A percentile compares a stretch with the other conserved stretches of the same genome.
phyloP scores from a whole-genome alignment of 2,329 filamentous ascomycete genomes.

The Colletotrichum eleusines region DNA sequence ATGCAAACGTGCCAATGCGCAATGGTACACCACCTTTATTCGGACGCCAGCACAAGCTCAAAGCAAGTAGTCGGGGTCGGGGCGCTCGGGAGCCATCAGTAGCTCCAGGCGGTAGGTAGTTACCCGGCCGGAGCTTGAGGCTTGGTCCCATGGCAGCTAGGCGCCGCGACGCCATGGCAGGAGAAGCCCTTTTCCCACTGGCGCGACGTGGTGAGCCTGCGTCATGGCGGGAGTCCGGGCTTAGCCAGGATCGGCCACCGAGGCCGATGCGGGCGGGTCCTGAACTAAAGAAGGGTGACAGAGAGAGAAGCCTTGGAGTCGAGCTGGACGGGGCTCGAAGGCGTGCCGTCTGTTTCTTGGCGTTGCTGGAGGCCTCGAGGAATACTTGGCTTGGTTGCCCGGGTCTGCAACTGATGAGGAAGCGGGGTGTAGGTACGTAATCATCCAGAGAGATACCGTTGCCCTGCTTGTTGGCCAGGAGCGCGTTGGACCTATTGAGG shows the following conservation, averaged over 20 bases:
- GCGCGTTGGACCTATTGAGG: neutral
- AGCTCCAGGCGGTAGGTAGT: constrained; percentile 28
- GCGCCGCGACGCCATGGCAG: constrained; percentile 1
- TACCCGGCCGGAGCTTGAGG: constrained; percentile 31
- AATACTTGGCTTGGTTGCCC: constrained; percentile 34
- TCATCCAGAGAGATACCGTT: neutral
- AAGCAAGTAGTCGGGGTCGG: constrained; percentile 22
- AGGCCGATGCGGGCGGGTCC: constrained; percentile 21
- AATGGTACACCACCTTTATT: neutral
- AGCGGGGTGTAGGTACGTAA: constrained; percentile 4
- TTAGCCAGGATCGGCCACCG: constrained; percentile 19
- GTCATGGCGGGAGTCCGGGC: constrained; percentile 17
- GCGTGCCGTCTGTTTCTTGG: neutral
- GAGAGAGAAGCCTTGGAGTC: constrained; percentile 22
- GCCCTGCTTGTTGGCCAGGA: neutral
- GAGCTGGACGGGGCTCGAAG: constrained; percentile 3
- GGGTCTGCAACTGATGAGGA: constrained; percentile 4
- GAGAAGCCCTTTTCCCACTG: neutral
- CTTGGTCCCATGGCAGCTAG: constrained; percentile 24
- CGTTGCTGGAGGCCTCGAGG: constrained; percentile 36
- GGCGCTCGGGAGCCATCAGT: constrained; percentile 22
- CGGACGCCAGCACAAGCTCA: neutral
- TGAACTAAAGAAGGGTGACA: neutral
- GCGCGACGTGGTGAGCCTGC: constrained; percentile 24
- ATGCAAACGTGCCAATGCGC: constrained; percentile 9